Evolutionary conservation across 352 stramenopile species (phyloP).

Genomic region (Phytophthora idaei): DNA sequence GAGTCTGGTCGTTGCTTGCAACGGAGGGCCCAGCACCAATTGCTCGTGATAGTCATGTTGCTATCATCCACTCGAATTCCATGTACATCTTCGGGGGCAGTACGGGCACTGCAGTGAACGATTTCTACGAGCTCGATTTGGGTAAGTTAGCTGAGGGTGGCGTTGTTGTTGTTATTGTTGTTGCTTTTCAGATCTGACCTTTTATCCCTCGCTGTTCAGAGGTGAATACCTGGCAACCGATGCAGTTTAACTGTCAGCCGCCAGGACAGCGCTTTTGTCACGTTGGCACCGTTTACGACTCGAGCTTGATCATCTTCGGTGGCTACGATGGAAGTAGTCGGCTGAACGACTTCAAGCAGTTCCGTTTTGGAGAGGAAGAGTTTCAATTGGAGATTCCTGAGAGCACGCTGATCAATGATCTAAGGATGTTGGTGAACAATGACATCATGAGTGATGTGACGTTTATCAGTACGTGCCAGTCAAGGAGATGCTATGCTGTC

Average conservation of each 20-base stretch:
- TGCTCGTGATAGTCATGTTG: slow-evolving; percentile 96
- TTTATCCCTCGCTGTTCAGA: slow-evolving; percentile 35
- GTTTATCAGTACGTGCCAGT: slow-evolving; percentile 67
- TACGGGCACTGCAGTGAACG: slow-evolving; percentile 96
- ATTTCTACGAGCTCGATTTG: slow-evolving; percentile 96
- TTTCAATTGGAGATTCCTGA: slow-evolving; percentile 88
- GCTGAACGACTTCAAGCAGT: slow-evolving; percentile 96
- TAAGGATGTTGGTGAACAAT: slow-evolving; percentile 81
- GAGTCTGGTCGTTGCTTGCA: slow-evolving; percentile 90
- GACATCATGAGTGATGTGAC: slow-evolving; percentile 90
- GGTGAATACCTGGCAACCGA: slow-evolving; percentile 68
- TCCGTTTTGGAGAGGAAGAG: slow-evolving; percentile 83
- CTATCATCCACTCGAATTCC: slow-evolving; percentile 92
- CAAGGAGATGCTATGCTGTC: background rate
- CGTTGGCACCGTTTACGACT: slow-evolving; percentile 92
- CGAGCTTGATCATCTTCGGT: slow-evolving; percentile 94
- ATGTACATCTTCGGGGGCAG: slow-evolving; percentile 97
- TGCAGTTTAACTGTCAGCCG: slow-evolving; percentile 79
- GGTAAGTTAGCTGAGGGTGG: slow-evolving; percentile 32
- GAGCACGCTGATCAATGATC: slow-evolving; percentile 75
- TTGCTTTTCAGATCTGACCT: background rate
- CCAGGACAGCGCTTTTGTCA: slow-evolving; percentile 97
- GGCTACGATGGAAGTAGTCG: slow-evolving; percentile 96
- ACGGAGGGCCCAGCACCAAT: slow-evolving; percentile 92
- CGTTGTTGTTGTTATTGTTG: too few species aligned